Conservation (phyloP, 257 asterid genomes). For the Nicotiana tomentosiformis region DNA sequence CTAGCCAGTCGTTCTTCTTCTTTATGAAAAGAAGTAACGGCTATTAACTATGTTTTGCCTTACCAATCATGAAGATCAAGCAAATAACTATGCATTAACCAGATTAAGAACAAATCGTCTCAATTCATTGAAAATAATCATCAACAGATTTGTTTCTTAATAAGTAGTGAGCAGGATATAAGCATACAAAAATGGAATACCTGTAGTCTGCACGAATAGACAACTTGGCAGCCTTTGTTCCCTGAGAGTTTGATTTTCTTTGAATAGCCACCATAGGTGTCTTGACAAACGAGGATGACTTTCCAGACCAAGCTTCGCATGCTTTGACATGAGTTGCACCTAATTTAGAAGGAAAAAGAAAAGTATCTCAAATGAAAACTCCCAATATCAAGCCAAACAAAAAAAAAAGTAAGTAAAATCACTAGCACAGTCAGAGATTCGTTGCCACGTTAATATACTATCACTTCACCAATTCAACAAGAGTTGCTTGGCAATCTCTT, state of each 20-base stretch:
- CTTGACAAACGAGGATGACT: conserved; percentile 38
- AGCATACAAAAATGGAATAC: conserved; percentile 27
- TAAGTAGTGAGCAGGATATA: background rate
- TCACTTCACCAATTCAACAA: background rate
- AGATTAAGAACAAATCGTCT: background rate
- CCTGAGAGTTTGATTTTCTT: conserved; percentile 26
- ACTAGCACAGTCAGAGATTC: background rate
- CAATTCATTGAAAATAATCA: background rate
- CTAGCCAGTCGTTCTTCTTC: background rate
- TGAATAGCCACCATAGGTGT: conserved; percentile 25
- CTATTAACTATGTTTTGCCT: background rate
- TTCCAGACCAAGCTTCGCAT: conserved; percentile 23
- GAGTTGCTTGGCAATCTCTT: background rate
- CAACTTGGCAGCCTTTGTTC: conserved; percentile 21
- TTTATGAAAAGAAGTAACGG: background rate
- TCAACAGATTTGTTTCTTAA: background rate
- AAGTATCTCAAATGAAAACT: background rate
- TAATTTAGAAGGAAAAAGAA: conserved; percentile 9
- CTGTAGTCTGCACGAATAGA: conserved; percentile 48
- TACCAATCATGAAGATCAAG: background rate
- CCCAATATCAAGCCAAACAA: background rate
- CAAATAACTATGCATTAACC: background rate
- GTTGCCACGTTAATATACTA: background rate
- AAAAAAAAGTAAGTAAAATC: background rate
- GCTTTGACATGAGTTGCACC: conserved; percentile 43